Evolutionary conservation across 495 filamentous ascomycete species (phyloP), one percentile per base, ranked within the genome.

Genomic region (Penicillium lagena): DNA sequence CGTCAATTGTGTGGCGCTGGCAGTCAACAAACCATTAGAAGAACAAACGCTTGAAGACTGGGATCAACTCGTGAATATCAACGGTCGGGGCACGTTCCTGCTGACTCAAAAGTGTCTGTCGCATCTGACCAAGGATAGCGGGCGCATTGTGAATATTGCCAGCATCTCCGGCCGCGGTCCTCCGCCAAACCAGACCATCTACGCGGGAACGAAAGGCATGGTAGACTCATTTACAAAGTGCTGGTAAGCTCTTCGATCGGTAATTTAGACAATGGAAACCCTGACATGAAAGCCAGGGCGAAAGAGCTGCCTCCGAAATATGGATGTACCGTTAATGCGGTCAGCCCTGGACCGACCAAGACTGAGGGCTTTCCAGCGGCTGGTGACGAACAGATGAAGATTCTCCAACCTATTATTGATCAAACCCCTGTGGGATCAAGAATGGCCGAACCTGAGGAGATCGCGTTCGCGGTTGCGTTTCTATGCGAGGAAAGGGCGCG

Each of bases 401-500:
- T 60, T 22, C 41, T 71, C 15, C 46, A 60, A 41, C 67, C 67
- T 3, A 61, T 63, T 12, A 62, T 70, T 32, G 63, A 68, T 28
- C 46, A 59, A 33, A 71, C 67, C 8, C 66, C 66, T 2, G 64
- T 66, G 11, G 64, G 55, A 3, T 32, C 47, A 1, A 44, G 67
- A 29, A 58, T 71, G 58, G 67, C 43, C 9, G 50, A 58, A 31
- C 56, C 62, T 12, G 64, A 59, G 12, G 67, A 71, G 50, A 66
- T 71, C 47, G 66, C 67, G 0, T 69, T 49, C 57, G 66, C 64
- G 7, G 66, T 71, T 32, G 52, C 37, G 5, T 60, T 67, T 40
- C 40, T 71, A 11, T 64, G 62, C 17, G 54, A 63, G 45, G 58
- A 63, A 13, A 45, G 58, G 42, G 66, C 66, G 14, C 58, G 67